Conservation (phyloP, 1,139 yeast genomes). For the Yamadazyma mexicana region DNA sequence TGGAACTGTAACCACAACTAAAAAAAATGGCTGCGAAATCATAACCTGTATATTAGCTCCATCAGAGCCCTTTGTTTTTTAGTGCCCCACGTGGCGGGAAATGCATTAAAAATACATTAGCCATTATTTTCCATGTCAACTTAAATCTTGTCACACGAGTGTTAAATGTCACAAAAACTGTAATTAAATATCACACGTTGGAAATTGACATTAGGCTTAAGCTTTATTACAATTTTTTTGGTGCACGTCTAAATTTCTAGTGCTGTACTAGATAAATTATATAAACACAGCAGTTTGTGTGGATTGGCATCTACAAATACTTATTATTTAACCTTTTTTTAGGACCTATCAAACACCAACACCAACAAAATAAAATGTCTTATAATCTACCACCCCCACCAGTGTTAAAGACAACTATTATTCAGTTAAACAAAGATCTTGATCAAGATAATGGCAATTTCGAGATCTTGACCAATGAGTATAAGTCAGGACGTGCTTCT, state of each 20-base stretch:
- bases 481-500: conserved; percentile 6
- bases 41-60: conserved; percentile 1
- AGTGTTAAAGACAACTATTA: conserved; percentile 59
- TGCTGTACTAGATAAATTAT: background rate
- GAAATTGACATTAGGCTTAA: conserved; percentile 1
- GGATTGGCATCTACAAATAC: no score
- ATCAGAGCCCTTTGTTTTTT: no score
- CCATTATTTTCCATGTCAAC: background rate
- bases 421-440: conserved; percentile 54
- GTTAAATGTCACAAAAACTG: background rate
- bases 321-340: no score
- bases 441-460: conserved; percentile 44
- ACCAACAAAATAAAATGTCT: no score
- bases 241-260: background rate
- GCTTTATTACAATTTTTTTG: background rate
- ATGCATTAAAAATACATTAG: background rate
- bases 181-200: conserved; percentile 7
- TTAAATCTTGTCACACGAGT: conserved; percentile 8
- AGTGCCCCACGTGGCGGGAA: conserved; percentile 11
- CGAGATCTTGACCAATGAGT: conserved; percentile 43
- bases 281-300: no score
- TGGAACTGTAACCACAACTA: no score
- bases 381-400: conserved; percentile 55
- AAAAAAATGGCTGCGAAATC: conserved; percentile 11
- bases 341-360: no score